Conservation (phyloP, 495 filamentous ascomycete species). For the Penicillium canescens region DNA sequence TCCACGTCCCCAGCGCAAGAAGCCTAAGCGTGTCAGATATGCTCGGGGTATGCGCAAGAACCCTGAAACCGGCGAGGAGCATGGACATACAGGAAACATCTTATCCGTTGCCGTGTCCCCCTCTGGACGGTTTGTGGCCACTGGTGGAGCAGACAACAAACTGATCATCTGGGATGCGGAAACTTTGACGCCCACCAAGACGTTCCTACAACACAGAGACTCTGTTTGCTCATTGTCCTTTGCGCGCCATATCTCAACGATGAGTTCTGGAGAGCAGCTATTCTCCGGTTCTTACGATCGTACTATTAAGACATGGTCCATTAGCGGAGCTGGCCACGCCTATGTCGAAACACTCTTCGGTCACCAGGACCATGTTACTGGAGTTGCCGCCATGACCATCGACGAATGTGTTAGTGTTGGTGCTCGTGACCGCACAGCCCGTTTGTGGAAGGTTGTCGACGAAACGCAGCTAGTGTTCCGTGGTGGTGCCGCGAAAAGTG, state of each 20-base stretch:
- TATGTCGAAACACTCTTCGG: constrained; percentile 96
- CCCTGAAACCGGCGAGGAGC: constrained; percentile 59
- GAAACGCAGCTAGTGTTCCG: constrained; percentile 95
- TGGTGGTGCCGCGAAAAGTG: constrained; percentile 63
- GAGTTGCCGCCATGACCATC: constrained; percentile 75
- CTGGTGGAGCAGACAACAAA: constrained; percentile 78
- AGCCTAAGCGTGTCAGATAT: constrained; percentile 69
- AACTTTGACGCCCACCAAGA: constrained; percentile 71
- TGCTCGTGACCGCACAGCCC: constrained; percentile 86
- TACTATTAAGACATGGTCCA: constrained; percentile 84
- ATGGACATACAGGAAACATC: constrained; percentile 76
- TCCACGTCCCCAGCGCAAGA: constrained; percentile 62
- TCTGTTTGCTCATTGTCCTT: constrained; percentile 83
- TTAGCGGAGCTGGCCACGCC: constrained; percentile 57
- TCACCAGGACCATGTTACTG: constrained; percentile 86
- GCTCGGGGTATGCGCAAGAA: constrained; percentile 64
- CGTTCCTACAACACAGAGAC: constrained; percentile 91
- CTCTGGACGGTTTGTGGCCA: constrained; percentile 87
- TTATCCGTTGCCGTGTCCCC: constrained; percentile 81
- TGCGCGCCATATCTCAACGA: constrained; percentile 67
- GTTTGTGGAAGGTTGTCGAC: constrained; percentile 95
- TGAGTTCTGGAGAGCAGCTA: constrained; percentile 70
- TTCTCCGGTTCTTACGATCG: constrained; percentile 87
- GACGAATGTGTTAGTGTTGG: constrained; percentile 92
- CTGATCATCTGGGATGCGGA: constrained; percentile 85